Percentiles rank a stretch among this genome's conserved stretches.
These are phyloP conservation scores for Scedosporium minutisporum DNA, from an alignment of 2,329 filamentous ascomycete genomes.

Conservation along the genomic window DNA sequence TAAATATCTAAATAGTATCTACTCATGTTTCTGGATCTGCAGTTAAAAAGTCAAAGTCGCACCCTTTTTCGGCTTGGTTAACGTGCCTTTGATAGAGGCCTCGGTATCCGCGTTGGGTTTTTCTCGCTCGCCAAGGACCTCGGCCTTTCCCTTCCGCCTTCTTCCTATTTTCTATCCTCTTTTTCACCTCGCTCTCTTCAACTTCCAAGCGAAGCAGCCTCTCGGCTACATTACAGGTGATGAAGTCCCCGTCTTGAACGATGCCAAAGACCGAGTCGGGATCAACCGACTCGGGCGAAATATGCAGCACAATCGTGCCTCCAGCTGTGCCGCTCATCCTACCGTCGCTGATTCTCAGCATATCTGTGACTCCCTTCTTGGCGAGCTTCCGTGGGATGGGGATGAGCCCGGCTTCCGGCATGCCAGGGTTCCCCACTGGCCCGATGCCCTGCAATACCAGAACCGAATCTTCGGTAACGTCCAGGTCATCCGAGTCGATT, in stretches of 20 bases:
- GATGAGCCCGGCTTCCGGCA: constrained; percentile 70
- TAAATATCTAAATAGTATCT: too few species aligned
- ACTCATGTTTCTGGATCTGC: constrained; percentile 17
- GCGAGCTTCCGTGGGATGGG: constrained; percentile 68
- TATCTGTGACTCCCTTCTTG: constrained; percentile 63
- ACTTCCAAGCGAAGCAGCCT: constrained; percentile 51
- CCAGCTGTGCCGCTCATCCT: constrained; percentile 80
- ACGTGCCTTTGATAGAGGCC: constrained; percentile 50
- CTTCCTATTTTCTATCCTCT: constrained; percentile 52
- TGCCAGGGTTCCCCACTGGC: constrained; percentile 80
- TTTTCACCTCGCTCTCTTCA: constrained; percentile 57
- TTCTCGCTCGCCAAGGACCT: constrained; percentile 24
- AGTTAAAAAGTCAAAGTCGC: constrained; percentile 53
- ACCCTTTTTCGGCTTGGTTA: constrained; percentile 49
- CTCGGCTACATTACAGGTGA: constrained; percentile 68
- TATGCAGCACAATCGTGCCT: constrained; percentile 82
- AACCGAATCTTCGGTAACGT: constrained; percentile 51
- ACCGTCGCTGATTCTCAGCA: constrained; percentile 79
- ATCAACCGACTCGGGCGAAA: constrained; percentile 71
- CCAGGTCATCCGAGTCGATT: constrained; percentile 46
- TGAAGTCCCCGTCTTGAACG: constrained; percentile 64
- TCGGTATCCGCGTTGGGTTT: constrained; percentile 42
- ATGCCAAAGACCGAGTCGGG: constrained; percentile 71
- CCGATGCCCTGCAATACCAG: constrained; percentile 83
- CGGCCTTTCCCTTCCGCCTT: constrained; percentile 13